A percentile compares a stretch with the other conserved stretches of the same genome.
Conservation (phyloP, 1,284 basidiomycete genomes). For the Ganoderma lucidum region DNA sequence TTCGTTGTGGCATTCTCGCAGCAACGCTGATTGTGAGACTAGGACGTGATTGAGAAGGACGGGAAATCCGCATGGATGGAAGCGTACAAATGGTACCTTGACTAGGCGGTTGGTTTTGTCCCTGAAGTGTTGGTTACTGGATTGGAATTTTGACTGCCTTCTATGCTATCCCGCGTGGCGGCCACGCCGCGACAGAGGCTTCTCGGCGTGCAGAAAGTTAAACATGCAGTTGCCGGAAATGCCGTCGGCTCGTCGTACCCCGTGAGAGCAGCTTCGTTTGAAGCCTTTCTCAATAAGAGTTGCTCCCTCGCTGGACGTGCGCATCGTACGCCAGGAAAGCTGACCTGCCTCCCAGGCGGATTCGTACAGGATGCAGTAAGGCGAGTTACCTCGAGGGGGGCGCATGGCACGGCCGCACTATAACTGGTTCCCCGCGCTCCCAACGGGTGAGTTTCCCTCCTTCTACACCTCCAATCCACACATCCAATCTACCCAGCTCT, state of each 20-base stretch:
- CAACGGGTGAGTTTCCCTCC: background rate
- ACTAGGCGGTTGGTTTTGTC: slow-evolving; percentile 12
- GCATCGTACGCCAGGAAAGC: background rate
- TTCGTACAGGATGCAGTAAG: slow-evolving; percentile 9
- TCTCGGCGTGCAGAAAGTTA: background rate
- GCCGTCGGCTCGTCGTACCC: background rate
- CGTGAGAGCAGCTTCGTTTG: background rate
- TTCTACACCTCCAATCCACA: no score
- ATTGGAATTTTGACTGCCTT: background rate
- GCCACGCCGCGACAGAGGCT: background rate
- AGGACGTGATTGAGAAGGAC: slow-evolving; percentile 82
- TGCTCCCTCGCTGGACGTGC: slow-evolving; percentile 2
- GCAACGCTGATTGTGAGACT: slow-evolving; percentile 4
- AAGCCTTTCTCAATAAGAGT: background rate
- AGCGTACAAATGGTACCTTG: slow-evolving; percentile 48
- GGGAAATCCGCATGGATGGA: slow-evolving; percentile 77
- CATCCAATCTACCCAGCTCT: no score
- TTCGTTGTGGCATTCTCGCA: slow-evolving; percentile 7
- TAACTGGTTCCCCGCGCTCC: background rate
- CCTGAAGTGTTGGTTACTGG: background rate
- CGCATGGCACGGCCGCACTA: slow-evolving; percentile 22
- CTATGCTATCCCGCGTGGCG: background rate
- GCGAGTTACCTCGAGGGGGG: slow-evolving; percentile 19
- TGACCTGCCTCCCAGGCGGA: slow-evolving; percentile 14
- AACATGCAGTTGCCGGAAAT: background rate